Base-by-base conservation (phyloP, 2,329 filamentous ascomycete genomes). In the Xylaria sp. region DNA sequence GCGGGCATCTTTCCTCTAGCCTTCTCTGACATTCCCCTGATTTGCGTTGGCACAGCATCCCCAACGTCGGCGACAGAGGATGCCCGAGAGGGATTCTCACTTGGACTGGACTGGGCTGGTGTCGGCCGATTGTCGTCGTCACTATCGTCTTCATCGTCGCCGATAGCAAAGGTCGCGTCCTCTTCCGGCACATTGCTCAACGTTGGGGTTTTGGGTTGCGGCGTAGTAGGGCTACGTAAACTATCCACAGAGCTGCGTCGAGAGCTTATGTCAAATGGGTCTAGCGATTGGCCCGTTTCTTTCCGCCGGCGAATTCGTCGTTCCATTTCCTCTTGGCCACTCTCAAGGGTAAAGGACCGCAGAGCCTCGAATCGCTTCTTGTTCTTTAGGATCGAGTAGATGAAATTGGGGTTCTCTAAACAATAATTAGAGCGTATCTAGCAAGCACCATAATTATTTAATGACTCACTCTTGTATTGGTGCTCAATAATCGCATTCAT, bases 11-110 rank as follows among this genome's bases (percentile, higher is more conserved):
- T 99, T 7, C 94, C 94, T 45, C 94, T 82, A 16, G 94, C 94
- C 71, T 97, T 99, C 72, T 97, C 94, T 18, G 93, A 97, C 90
- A 97, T 96, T 50, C 92, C 92, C 52, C 91, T 84, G 24, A 96
- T 71, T 69, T 97, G 92, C 18, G 86, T 80, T 13, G 91, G 92
- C 8, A 96, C 84, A 3, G 89, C 88, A 56, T 95, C 92, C 54
- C 95, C 91, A 1, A 83, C 74, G 38, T 78, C 78, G 0, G 84
- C 84, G 18, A 89, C 78, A 0, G 90, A 93, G 3, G 89, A 87
- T 19, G 88, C 83, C 37, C 86, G 81, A 57, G 82, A 79, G 64
- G 86, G 73, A 57, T 81, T 74, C 70, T 89, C 76, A 71, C 85
- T 86, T 1, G 87, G 83, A 1, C 85, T 88, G 8, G 84, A 86